phyloP scores from a whole-genome alignment of 305 asterid genomes.

The Nicotiana rustica region DNA sequence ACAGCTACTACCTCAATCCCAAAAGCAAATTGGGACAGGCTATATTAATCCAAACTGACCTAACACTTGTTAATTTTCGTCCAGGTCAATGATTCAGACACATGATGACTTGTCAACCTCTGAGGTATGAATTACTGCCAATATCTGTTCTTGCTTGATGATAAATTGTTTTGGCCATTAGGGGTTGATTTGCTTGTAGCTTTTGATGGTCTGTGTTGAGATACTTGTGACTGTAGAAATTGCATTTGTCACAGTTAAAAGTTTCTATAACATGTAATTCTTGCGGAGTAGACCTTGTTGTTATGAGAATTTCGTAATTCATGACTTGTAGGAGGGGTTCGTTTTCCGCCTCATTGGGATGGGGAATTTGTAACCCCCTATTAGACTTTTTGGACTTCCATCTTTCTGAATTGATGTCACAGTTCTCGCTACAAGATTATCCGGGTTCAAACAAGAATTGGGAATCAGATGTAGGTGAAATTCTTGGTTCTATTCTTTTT shows the following conservation, averaged over 20 bases:
- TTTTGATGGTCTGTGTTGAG: constrained; percentile 31
- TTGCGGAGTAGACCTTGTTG: constrained; percentile 9
- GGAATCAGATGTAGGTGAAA: not conserved
- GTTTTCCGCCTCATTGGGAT: not conserved
- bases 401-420: constrained; percentile 11
- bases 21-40: not conserved
- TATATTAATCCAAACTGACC: not conserved
- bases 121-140: constrained; percentile 16
- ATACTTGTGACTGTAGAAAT: not conserved
- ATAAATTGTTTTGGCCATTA: not conserved
- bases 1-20: not conserved
- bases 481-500: not conserved
- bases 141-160: not conserved
- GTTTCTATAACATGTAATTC: not conserved
- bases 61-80: not conserved
- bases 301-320: constrained; percentile 29
- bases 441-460: not conserved
- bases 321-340: constrained; percentile 6
- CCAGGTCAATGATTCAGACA: constrained; percentile 31
- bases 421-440: not conserved
- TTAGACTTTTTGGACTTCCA: constrained; percentile 23
- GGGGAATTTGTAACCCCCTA: not conserved
- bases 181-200: constrained; percentile 22
- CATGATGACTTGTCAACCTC: constrained; percentile 23
- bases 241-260: constrained; percentile 23